Evolutionary conservation across 768 basidiomycete species (phyloP), one percentile per base, ranked within the genome.

Genomic region (Leccinum sublutescens): DNA sequence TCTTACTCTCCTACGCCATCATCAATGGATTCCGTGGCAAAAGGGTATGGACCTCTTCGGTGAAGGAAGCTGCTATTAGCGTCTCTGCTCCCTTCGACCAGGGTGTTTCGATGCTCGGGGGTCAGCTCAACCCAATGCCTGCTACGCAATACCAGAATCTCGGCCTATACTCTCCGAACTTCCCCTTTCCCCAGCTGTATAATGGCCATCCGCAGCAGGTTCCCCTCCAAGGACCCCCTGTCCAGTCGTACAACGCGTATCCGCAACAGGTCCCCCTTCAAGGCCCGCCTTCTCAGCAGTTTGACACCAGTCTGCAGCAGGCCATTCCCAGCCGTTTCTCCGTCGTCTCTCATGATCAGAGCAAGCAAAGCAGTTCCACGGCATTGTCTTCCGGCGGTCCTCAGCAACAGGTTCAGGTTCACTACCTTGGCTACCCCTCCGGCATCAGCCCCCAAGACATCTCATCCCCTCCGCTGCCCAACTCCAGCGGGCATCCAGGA

Each of bases 1-100:
- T 72, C 25, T 49, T 67, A 48, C 19, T 45, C 43, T 19, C 7
- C 5, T 71, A 63, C 33, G 68, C 64, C 50, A 64, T 69, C 47
- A 63, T 69, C 58, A 60, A 52, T 11, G 63, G 62, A 17, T 53
- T 67, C 25, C 63, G 58, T 34, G 69, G 73, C 23, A 67, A 27
- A 34, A 17, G 61, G 23, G 34, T 74, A 3, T 71, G 73, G 71
- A 66, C 54, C 1, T 5, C 55, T 49, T 73, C 69, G 19, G 63
- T 71, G 25, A 52, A 55, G 2, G 69, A 65, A 54, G 69, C 65
- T 5, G 25, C 60, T 27, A n/a, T 17, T 3, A 38, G 36, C 10
- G 23, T 27, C 9, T 40, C 59, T 4, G 36, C 45, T 33, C 17
- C 60, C n/a, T 38, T 43, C 15, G 56, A 49, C 21, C 31, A 38